Evolutionary conservation across 1,284 basidiomycete genomes (phyloP), one percentile per base, ranked within the genome.

Genomic region (Hemileia vastatrix): DNA sequence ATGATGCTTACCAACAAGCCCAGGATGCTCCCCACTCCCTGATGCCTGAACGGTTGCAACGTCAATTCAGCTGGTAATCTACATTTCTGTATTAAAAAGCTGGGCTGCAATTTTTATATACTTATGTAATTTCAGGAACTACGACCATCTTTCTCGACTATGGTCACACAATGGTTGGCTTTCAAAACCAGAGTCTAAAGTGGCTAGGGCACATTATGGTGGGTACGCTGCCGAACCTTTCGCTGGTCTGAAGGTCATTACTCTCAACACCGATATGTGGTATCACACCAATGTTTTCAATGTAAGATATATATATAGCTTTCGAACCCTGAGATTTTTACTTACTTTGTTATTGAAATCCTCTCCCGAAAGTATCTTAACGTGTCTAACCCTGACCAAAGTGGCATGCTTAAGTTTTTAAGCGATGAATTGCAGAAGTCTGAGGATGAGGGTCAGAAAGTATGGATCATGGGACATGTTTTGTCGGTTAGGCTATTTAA

Each of bases 301-400:
- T 27, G 49, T 51, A n/a, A 9, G 49, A 18, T 47, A 18, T 0
- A 18, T 15, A 18, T 47, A 18, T 27, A 5, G n/a, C 49, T 5
- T n/a, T n/a, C 6, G 11, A 51, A 24, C 49, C 47, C 21, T 48
- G 47, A 13, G 21, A 13, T 15, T 8, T 13, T 15, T 51, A 2
- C 15, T 4, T 2, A 27, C 3, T 50, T 27, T 8, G 4, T n/a
- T 6, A 3, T 5, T 15, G n/a, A n/a, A 51, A 21, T 51, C 2
- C 15, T 27, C 18, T 24, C 81, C 67, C 86, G 88, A 77, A 85
- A 85, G 72, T 88, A 84, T 71, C 84, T 90, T 76, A 86, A 89
- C 70, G 80, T 86, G 5, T 67, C 67, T 23, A 74, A 74, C 40
- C 73, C 76, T 18, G 79, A 80, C 62, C 78, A 78, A 32, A 78